Evolutionary conservation across 2,329 filamentous ascomycete species (phyloP), one percentile per base, ranked within the genome.

Genomic region (Saccharata proteae): DNA sequence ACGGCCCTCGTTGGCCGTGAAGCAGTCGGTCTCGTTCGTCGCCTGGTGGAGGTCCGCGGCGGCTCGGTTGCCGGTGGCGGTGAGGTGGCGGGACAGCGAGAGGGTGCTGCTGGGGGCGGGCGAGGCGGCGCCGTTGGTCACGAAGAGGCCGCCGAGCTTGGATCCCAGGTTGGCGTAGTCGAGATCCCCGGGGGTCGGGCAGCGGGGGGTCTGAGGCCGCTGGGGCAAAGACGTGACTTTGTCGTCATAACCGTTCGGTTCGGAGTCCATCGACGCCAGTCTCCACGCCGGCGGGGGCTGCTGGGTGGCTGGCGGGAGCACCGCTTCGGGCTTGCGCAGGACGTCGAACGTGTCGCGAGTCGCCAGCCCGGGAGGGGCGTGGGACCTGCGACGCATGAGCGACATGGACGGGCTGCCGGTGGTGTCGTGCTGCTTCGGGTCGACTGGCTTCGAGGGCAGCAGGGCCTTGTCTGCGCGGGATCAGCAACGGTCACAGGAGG

Each of bases 91-190:
- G 4, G 33, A 36, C 13, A 43, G n/a, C n/a, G n/a, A n/a, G n/a
- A n/a, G n/a, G n/a, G n/a, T 39, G 23, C 53, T 42, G 36, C 58
- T 59, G 3, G 57, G 51, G 27, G 57, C 57, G 10, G 63, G 62
- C 3, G 62, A 65, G 7, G 58, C 50, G 11, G 55, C 49, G 6
- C 62, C 63, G 35, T 67, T 67, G 5, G 59, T 64, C 12, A 67
- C 54, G 12, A 56, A 51, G 6, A 66, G 47, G 3, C 59, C 58
- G 6, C 63, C 63, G 5, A 57, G 48, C 34, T 54, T 47, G 17
- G 44, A 48, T 4, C 62, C 59, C 17, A 61, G 47, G 27, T 61
- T 57, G 4, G 52, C 47, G 37, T 58, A 58, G 7, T 58, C 52
- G 31, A 57, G 45, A 8, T 65, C 60, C 4, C 51, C 47, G 6